Evolutionary conservation across 2,329 filamentous ascomycete species (phyloP), one percentile per base, ranked within the genome.

Genomic region (Colletotrichum sp.): DNA sequence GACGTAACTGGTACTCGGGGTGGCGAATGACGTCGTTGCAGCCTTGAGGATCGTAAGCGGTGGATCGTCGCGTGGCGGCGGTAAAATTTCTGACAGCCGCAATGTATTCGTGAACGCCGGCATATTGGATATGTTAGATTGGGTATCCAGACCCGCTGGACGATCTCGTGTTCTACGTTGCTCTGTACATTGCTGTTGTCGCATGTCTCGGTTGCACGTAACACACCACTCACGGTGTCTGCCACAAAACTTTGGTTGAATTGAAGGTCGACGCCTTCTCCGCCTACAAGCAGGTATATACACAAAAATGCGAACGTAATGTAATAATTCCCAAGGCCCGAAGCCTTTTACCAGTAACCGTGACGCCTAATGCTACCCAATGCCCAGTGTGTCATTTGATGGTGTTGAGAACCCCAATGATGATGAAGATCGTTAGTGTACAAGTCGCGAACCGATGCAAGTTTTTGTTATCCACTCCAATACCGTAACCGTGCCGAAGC

Each of bases 401-500:
- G 71, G 64, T 75, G 32, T 75, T 72, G 70, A 61, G 65, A 75
- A 60, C 64, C 74, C 59, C 74, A 36, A 74, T 74, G 66, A 71
- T 57, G 57, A 75, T 73, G 57, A 75, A 55, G 59, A 65, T 74
- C 74, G 70, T 75, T 75, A 75, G 70, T 75, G 59, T 75, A 74
- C 74, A 75, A 74, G 65, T 75, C 70, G 73, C 73, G 64, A 75
- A 64, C 65, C 74, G 64, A 75, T 75, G 74, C 70, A 64, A 69
- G 60, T 36, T 76, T 76, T 76, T 57, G 57, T 61, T 76, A 74
- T 52, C 74, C 74, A 67, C 67, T 74, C 71, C 74, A 71, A 63
- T 76, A 71, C 71, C 74, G 74, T 71, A 63, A 66, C 71, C 71
- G 72, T 75, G 67, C 71, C 72, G 72, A 39, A 75, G 74, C 74